Conservation (phyloP, 495 filamentous ascomycete genomes). For the Daldinia caldariorum region DNA sequence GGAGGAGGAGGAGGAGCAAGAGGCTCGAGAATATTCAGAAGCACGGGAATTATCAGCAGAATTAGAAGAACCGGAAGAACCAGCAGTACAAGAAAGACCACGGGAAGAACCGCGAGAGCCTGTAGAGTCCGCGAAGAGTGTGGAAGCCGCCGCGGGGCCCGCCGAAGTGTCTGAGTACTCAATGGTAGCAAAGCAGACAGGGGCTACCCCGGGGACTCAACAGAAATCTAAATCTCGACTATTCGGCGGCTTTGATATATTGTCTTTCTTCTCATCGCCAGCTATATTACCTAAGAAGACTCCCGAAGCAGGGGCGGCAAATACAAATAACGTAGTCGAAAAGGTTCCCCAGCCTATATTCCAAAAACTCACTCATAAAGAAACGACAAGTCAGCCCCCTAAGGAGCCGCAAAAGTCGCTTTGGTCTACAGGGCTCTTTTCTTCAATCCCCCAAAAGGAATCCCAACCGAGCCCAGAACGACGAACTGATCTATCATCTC, state of each 20-base stretch:
- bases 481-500: slow-evolving; percentile 42
- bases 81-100: background rate
- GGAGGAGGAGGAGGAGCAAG: background rate
- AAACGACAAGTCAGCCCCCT: slow-evolving; percentile 17
- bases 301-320: slow-evolving; percentile 13
- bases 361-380: slow-evolving; percentile 14
- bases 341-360: slow-evolving; percentile 30
- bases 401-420: slow-evolving; percentile 40
- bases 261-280: slow-evolving; percentile 61
- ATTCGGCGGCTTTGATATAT: slow-evolving; percentile 48
- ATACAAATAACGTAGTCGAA: slow-evolving; percentile 9
- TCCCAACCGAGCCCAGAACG: slow-evolving; percentile 37
- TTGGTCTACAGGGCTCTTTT: slow-evolving; percentile 47
- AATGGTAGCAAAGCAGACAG: slow-evolving; percentile 43
- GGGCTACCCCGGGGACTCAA: slow-evolving; percentile 11
- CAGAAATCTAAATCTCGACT: slow-evolving; percentile 33
- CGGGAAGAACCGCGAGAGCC: background rate
- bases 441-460: slow-evolving; percentile 47
- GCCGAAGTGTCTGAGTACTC: slow-evolving; percentile 47
- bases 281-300: slow-evolving; percentile 50
- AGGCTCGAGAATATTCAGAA: slow-evolving; percentile 4
- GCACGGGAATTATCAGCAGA: background rate
- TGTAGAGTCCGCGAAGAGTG: background rate
- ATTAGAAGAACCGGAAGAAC: background rate
- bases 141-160: slow-evolving; percentile 4